Conservation (phyloP, 768 basidiomycete genomes). For the Dendrothele bispora region DNA sequence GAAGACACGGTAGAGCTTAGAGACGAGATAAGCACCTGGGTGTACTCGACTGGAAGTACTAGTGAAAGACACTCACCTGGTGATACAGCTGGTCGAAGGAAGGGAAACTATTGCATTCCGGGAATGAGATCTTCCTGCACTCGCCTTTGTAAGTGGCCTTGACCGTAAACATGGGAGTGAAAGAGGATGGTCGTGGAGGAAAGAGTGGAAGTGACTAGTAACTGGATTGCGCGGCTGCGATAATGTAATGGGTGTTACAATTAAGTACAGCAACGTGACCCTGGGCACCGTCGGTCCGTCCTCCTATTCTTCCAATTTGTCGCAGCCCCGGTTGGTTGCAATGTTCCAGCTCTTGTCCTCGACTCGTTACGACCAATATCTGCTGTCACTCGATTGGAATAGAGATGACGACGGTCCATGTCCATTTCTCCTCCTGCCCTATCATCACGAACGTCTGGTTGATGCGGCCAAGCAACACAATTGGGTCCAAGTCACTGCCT, state of each 20-base stretch:
- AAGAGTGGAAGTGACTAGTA: too few relatives aligned
- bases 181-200: neutral
- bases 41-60: constrained; percentile 16
- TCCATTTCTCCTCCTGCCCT: constrained; percentile 58
- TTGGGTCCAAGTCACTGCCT: constrained; percentile 41
- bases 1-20: constrained; percentile 71
- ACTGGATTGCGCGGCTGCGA: too few relatives aligned
- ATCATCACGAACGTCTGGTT: constrained; percentile 61
- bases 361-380: constrained; percentile 55
- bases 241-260: too few relatives aligned
- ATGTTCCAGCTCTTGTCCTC: constrained; percentile 44
- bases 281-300: too few relatives aligned
- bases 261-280: too few relatives aligned
- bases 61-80: constrained; percentile 45
- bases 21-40: constrained; percentile 24
- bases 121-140: constrained; percentile 66
- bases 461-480: constrained; percentile 48
- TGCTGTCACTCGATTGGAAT: constrained; percentile 56
- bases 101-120: constrained; percentile 53
- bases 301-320: too few relatives aligned
- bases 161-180: constrained; percentile 49
- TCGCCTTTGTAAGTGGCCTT: constrained; percentile 77
- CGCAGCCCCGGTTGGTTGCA: too few relatives aligned
- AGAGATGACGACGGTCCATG: constrained; percentile 51
- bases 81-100: constrained; percentile 57